Evolutionary conservation across 2,329 filamentous ascomycete genomes (phyloP).

Genomic region (Botrytis aclada): DNA sequence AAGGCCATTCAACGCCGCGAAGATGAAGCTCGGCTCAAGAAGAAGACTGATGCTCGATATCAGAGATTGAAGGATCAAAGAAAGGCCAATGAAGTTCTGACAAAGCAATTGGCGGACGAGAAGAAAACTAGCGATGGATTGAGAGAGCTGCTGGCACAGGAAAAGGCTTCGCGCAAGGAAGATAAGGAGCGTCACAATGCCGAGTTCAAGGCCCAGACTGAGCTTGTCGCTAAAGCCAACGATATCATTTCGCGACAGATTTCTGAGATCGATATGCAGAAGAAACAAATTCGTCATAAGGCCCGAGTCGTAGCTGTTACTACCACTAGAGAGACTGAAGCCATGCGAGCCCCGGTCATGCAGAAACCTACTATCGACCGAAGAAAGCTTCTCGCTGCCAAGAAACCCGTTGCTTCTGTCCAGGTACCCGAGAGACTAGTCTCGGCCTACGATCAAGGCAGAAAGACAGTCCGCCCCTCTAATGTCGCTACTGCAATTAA

Average conservation of each 20-base stretch:
- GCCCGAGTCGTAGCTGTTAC: too few species aligned
- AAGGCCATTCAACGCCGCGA: background rate
- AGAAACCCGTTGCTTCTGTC: background rate
- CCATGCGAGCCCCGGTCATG: background rate
- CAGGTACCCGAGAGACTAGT: background rate
- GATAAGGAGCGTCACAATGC: background rate
- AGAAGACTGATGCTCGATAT: background rate
- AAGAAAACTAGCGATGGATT: background rate
- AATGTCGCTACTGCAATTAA: background rate
- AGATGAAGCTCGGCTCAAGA: background rate
- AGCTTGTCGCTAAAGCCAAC: background rate
- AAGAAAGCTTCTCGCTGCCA: background rate
- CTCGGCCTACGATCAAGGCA: background rate
- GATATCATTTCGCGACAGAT: background rate
- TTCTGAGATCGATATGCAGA: background rate
- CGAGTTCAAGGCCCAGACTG: background rate
- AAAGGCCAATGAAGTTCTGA: background rate
- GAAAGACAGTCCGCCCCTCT: background rate
- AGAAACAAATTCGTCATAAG: background rate
- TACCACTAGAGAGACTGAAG: background rate
- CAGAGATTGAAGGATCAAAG: background rate
- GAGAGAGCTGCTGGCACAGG: background rate
- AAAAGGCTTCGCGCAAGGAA: background rate
- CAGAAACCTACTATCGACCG: background rate
- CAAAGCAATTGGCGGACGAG: background rate